These are phyloP conservation scores for Pseudotsuga menziesii DNA, from an alignment of 75 land plant species.

Conservation along the genomic window DNA sequence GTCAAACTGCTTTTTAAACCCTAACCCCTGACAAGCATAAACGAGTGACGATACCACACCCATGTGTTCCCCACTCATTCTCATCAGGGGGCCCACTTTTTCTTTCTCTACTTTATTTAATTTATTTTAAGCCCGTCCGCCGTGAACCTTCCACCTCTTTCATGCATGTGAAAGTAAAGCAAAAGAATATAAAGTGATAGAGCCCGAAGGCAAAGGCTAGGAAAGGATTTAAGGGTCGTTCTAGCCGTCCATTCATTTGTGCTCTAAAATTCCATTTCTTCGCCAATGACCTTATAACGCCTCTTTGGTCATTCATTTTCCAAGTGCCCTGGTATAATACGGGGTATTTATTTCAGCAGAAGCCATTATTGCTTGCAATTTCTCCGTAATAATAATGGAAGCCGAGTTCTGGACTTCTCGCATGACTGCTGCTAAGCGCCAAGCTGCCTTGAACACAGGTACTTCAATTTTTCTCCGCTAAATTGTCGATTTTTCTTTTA, in stretches of 20 bases:
- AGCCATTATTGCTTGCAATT: background rate
- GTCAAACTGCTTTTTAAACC: too few species aligned
- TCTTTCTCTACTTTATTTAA: too few species aligned
- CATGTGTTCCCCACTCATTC: too few species aligned
- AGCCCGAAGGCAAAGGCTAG: background rate
- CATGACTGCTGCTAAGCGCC: background rate
- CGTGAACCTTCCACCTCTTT: too few species aligned
- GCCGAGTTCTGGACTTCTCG: conserved; percentile 7
- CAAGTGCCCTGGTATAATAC: background rate
- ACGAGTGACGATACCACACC: too few species aligned
- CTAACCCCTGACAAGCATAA: too few species aligned
- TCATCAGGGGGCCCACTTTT: too few species aligned
- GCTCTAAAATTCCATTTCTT: background rate
- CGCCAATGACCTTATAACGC: background rate
- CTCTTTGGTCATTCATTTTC: background rate
- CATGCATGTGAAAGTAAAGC: too few species aligned
- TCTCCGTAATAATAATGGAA: background rate
- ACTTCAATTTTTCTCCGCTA: background rate
- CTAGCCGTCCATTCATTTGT: conserved; percentile 5
- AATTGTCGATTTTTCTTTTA: background rate
- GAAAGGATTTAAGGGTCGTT: background rate
- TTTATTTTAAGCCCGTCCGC: too few species aligned
- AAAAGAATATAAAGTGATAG: too few species aligned
- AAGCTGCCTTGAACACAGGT: background rate
- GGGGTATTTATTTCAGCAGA: background rate